Percentiles rank a stretch among this genome's conserved stretches.
phyloP scores from a whole-genome alignment of 768 basidiomycete genomes.

The Auricularia sp. region DNA sequence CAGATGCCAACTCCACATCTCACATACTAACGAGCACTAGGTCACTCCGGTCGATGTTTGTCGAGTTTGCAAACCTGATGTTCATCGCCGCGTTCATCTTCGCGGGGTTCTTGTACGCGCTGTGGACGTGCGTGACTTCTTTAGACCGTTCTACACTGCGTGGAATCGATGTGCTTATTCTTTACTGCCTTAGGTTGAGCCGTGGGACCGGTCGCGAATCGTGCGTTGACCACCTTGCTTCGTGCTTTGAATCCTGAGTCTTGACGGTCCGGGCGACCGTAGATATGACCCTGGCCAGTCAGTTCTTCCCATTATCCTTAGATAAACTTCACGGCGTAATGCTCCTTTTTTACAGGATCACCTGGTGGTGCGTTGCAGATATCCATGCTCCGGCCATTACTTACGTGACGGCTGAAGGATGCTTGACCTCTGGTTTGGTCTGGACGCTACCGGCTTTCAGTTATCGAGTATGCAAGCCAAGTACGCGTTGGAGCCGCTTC shows the following conservation, averaged over 20 bases:
- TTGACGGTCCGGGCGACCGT: neutral
- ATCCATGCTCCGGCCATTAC: neutral
- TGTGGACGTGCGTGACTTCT: slow-evolving; percentile 69
- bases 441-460: slow-evolving; percentile 85
- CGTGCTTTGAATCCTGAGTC: neutral
- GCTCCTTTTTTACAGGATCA: slow-evolving; percentile 25
- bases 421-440: slow-evolving; percentile 86
- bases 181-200: slow-evolving; percentile 2
- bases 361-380: neutral
- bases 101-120: slow-evolving; percentile 82
- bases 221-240: neutral
- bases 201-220: slow-evolving; percentile 1
- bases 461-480: slow-evolving; percentile 42
- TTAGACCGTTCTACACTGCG: neutral
- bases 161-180: neutral
- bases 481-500: neutral
- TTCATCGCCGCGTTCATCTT: slow-evolving; percentile 84
- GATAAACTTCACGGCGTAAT: slow-evolving; percentile 17
- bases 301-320: slow-evolving; percentile 5
- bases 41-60: slow-evolving; percentile 83
- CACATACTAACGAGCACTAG: slow-evolving; percentile 37
- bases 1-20: slow-evolving; percentile 31
- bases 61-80: slow-evolving; percentile 81
- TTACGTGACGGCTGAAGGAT: slow-evolving; percentile 38
- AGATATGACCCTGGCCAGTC: neutral